These are phyloP conservation scores for Fusarium sp. DNA, from an alignment of 2,329 filamentous ascomycete species.

Conservation along the genomic window DNA sequence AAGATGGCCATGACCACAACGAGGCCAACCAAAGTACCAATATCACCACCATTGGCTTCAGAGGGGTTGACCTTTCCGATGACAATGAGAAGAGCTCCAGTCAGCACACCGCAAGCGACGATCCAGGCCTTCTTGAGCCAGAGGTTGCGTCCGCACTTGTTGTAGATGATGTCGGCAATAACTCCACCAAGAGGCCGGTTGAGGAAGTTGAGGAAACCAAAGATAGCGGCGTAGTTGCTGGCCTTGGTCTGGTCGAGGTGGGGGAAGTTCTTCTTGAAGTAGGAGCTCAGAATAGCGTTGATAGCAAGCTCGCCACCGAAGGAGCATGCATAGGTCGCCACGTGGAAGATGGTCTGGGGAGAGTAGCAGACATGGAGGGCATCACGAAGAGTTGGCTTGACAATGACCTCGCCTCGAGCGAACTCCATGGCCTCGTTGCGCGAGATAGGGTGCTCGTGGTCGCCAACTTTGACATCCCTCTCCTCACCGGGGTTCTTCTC, in stretches of 20 bases:
- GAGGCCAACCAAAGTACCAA: conserved; percentile 77
- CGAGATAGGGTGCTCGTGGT: conserved; percentile 59
- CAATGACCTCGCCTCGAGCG: conserved; percentile 61
- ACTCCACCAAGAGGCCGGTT: conserved; percentile 74
- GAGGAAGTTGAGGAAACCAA: conserved; percentile 77
- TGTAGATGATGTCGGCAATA: conserved; percentile 62
- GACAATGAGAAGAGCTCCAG: conserved; percentile 69
- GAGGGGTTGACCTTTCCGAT: conserved; percentile 73
- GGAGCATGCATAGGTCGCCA: conserved; percentile 69
- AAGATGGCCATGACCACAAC: conserved; percentile 83
- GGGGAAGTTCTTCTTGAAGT: conserved; percentile 70
- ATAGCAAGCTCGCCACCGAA: conserved; percentile 72
- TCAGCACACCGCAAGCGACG: conserved; percentile 63
- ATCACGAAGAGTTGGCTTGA: conserved; percentile 66
- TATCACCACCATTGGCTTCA: conserved; percentile 50
- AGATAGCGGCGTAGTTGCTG: conserved; percentile 75
- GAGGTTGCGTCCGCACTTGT: conserved; percentile 46
- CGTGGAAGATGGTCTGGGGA: conserved; percentile 64
- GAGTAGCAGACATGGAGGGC: conserved; percentile 58
- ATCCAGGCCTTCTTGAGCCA: conserved; percentile 59
- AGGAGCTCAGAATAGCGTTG: conserved; percentile 67
- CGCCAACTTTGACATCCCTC: conserved; percentile 49
- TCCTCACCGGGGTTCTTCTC: conserved; percentile 49
- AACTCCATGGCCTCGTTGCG: conserved; percentile 64
- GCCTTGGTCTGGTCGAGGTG: conserved; percentile 64